Base-by-base conservation (phyloP, 495 filamentous ascomycete genomes). In the Hamigera avellanea region DNA sequence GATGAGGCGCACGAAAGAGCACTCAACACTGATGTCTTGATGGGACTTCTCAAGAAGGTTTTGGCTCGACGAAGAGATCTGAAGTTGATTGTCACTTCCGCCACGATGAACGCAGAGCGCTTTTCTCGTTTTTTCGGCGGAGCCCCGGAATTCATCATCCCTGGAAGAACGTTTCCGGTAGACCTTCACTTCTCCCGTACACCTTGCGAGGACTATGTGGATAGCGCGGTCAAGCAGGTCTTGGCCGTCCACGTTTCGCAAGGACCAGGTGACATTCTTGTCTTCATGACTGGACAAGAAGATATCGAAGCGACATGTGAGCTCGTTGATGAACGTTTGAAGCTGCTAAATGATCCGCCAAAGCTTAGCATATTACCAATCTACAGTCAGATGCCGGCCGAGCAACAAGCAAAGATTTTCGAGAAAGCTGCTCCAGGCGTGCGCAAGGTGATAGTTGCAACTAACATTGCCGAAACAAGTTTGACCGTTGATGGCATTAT, bases 231-330 rank as follows among this genome's bases (percentile, higher is more conserved):
- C 35, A 89, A 95, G 53, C 91, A 96, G 54, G 82, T 95, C 19
- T 72, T 99, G 32, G 83, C 88, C n/a, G 95, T 99, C 35, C 93
- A 99, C 46, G 84, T 96, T 12, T 91, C 86, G 0, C 88, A 94
- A 64, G 81, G 82, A 1, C 57, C 75, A 8, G 93, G 93, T 15
- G 93, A 99, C 56, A 95, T 99, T 38, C 68, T 99, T 14, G 87
- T 95, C 13, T 99, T 99, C 58, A 99, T 99, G 93, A 99, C 93
- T 2, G 93, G 93, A 19, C 89, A 95, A 60, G 93, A 99, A 62
- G 93, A 99, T 50, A 99, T 99, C 39, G 91, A 96, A 61, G 78
- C 83, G 25, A 96, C 93, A 0, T 99, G 93, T 50, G 93, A 96
- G 45, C 67, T 95, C 1, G 70, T 95, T 15, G 84, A 81, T 29